Evolutionary conservation across 139 green algal genomes (phyloP), one percentile per base, ranked within the genome.

Genomic region (Nannochloris sp.): DNA sequence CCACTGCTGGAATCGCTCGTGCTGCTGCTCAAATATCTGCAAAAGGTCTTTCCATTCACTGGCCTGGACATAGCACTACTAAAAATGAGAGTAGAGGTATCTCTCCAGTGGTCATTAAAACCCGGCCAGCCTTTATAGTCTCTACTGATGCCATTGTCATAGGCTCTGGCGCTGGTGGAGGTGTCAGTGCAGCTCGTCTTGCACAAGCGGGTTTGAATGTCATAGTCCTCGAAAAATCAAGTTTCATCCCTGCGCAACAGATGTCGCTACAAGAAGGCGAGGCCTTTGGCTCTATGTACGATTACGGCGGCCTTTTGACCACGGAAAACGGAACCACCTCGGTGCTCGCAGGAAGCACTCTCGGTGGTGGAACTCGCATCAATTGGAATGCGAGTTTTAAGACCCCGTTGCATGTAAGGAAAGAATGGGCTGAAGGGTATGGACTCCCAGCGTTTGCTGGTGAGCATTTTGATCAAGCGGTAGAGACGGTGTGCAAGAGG

Each of bases 321-420:
- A 81, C 56, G 23, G 56, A 79, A 30, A 70, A 83, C 33, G 83
- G 54, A 1, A 53, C 32, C 33, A 27, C 87, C 10, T 69, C 32
- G 7, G 46, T 92, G 14, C 67, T 92, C 60, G 85, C 85, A 32
- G 85, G 85, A 3, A 37, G 64, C 7, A 87, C 83, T 3, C 47
- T 92, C 15, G 85, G 85, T 0, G 85, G 85, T 27, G 85, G 85
- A 14, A 88, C 79, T 10, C 75, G 81, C 45, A 69, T 92, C 72
- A 92, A 92, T 67, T 92, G 85, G 85, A 74, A 54, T 12, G 82
- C 61, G 15, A 69, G 47, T 13, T 82, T 78, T 27, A 35, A 31
- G 2, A 83, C 77, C 14, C 77, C 77, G 23, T 35, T 36, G 1
- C 73, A 83, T 58, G 77, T 83, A 24, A 55, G 68, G 27, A 32